A percentile compares a stretch with the other conserved stretches of the same genome.
These are phyloP conservation scores for Aschersonia sp. DNA, from an alignment of 2,329 filamentous ascomycete species.

Conservation along the genomic window DNA sequence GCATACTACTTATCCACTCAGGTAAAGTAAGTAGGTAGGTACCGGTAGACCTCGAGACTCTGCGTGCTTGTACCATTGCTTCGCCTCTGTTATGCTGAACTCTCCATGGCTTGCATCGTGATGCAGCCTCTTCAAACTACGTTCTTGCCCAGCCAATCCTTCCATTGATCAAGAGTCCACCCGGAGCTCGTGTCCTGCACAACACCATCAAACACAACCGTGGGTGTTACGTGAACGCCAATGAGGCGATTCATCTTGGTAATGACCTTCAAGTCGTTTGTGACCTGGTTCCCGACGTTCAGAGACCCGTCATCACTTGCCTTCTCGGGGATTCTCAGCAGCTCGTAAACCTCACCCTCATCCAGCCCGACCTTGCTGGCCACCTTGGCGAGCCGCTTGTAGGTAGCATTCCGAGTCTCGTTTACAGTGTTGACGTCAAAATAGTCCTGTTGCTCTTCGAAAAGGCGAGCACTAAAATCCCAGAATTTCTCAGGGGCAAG, in stretches of 20 bases:
- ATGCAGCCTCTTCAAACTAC: constrained; percentile 13
- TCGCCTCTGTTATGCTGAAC: background rate
- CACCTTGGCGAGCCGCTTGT: constrained; percentile 63
- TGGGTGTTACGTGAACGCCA: constrained; percentile 83
- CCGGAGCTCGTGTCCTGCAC: constrained; percentile 68
- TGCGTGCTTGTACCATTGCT: too few relatives aligned
- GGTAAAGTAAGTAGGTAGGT: too few relatives aligned
- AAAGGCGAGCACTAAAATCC: constrained; percentile 57
- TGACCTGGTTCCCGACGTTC: constrained; percentile 72
- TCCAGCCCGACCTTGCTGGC: constrained; percentile 54
- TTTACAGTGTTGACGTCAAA: constrained; percentile 78
- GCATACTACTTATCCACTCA: too few relatives aligned
- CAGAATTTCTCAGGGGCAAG: constrained; percentile 62
- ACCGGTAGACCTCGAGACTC: too few relatives aligned
- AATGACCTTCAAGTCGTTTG: constrained; percentile 70
- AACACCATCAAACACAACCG: constrained; percentile 76
- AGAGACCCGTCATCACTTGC: constrained; percentile 50
- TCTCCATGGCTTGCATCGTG: background rate
- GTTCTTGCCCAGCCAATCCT: constrained; percentile 59
- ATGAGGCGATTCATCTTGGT: constrained; percentile 68
- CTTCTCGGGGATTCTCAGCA: constrained; percentile 57
- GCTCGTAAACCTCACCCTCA: constrained; percentile 51
- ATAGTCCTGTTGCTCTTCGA: constrained; percentile 54
- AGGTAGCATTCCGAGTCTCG: constrained; percentile 75
- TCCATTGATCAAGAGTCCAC: constrained; percentile 72